Evolutionary conservation across 225 moss, liverwort and hornwort genomes (phyloP).

Genomic region (Marchantia polymorpha): DNA sequence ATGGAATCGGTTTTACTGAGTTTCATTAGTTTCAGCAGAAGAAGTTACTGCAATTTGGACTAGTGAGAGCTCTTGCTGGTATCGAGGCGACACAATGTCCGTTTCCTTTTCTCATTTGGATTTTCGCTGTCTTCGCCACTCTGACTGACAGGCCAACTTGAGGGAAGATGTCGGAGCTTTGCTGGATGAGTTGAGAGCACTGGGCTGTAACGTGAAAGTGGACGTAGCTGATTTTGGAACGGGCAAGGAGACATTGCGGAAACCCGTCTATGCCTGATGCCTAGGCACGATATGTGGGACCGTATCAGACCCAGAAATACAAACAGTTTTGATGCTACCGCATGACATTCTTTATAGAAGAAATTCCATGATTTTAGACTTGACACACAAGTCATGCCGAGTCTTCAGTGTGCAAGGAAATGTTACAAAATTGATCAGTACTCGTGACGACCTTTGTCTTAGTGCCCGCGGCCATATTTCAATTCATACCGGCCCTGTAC

Average conservation of each 20-base stretch:
- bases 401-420: no score
- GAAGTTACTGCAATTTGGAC: background rate
- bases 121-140: background rate
- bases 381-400: background rate
- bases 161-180: slow-evolving; percentile 28
- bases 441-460: no score
- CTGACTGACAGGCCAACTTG: slow-evolving; percentile 29
- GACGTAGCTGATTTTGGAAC: slow-evolving; percentile 33
- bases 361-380: background rate
- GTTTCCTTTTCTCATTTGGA: background rate
- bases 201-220: slow-evolving; percentile 23
- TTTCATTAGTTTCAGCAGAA: background rate
- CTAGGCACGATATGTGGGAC: background rate
- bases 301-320: background rate
- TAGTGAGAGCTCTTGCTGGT: background rate
- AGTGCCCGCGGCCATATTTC: no score
- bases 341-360: background rate
- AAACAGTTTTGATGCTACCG: slow-evolving; percentile 8
- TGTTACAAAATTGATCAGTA: no score
- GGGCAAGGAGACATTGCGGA: slow-evolving; percentile 40
- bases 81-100: background rate
- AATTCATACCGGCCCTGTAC: no score
- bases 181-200: slow-evolving; percentile 36
- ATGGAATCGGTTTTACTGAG: background rate
- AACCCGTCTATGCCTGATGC: slow-evolving; percentile 38